Evolutionary conservation across 352 stramenopile genomes (phyloP).

Genomic region (Elongisporangium prolatum): DNA sequence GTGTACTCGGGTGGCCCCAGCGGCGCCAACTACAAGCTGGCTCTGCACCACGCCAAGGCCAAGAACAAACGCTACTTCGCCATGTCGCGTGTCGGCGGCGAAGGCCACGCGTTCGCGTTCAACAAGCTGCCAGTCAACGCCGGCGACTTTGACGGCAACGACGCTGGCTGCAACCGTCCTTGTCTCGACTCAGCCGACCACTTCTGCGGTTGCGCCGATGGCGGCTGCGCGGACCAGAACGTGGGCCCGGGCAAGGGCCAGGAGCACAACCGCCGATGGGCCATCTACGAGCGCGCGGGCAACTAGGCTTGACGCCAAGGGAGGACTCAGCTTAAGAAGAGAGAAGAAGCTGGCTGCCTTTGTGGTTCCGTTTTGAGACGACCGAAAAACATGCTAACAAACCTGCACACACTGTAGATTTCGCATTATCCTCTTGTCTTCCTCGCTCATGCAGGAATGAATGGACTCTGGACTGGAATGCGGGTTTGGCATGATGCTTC

Average conservation of each 20-base stretch:
- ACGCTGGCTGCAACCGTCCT: slow-evolving; percentile 68
- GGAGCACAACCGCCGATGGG: slow-evolving; percentile 89
- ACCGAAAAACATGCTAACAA: background rate
- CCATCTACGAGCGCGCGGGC: slow-evolving; percentile 76
- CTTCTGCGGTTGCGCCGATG: slow-evolving; percentile 84
- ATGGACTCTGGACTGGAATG: background rate
- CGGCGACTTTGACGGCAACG: slow-evolving; percentile 69
- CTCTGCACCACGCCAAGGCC: slow-evolving; percentile 76
- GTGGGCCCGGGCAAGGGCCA: slow-evolving; percentile 66
- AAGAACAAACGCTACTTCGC: slow-evolving; percentile 88
- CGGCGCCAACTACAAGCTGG: slow-evolving; percentile 89
- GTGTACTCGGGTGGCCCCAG: slow-evolving; percentile 84
- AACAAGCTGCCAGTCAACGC: slow-evolving; percentile 72
- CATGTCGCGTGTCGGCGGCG: slow-evolving; percentile 62
- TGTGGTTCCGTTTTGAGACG: background rate
- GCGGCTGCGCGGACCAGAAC: slow-evolving; percentile 66
- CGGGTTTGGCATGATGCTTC: background rate
- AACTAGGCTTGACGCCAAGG: slow-evolving; percentile 8
- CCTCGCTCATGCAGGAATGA: background rate
- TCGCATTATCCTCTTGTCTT: background rate
- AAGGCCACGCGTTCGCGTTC: slow-evolving; percentile 90
- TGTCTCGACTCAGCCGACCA: slow-evolving; percentile 76
- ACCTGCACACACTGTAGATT: background rate
- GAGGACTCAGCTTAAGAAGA: background rate
- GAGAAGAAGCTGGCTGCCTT: background rate